Conservation (phyloP, 805 yeast genomes). For the Starmerella floris region DNA sequence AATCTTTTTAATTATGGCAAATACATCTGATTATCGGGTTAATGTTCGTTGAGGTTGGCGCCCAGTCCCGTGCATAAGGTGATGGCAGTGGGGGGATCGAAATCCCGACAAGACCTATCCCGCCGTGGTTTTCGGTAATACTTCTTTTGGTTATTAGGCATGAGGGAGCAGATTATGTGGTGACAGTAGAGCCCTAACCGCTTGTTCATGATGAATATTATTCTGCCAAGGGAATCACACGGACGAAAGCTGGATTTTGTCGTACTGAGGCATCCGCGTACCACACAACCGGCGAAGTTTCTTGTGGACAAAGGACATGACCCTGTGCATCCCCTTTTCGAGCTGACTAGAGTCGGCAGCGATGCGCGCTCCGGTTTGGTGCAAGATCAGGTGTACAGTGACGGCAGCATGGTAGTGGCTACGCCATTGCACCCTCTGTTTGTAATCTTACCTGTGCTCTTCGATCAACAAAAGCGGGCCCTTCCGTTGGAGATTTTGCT, state of each 20-base stretch:
- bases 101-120: too few species aligned
- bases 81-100: too few species aligned
- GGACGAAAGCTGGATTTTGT: slow-evolving; percentile 10
- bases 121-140: too few species aligned
- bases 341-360: slow-evolving; percentile 19
- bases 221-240: slow-evolving; percentile 15
- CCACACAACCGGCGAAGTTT: slow-evolving; percentile 16
- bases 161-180: too few species aligned
- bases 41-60: too few species aligned
- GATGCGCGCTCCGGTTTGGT: slow-evolving; percentile 11
- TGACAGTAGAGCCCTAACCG: neutral
- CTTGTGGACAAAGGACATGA: slow-evolving; percentile 7
- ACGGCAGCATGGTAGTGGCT: slow-evolving; percentile 20
- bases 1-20: too few species aligned
- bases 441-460: slow-evolving; percentile 20
- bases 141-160: too few species aligned
- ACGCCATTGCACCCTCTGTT: slow-evolving; percentile 24
- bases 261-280: slow-evolving; percentile 21
- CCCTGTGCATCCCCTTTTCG: slow-evolving; percentile 17
- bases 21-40: too few species aligned
- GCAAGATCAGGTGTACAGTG: slow-evolving; percentile 13
- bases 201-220: neutral
- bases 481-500: slow-evolving; percentile 23
- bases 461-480: slow-evolving; percentile 9
- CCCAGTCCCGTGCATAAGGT: too few species aligned